Conservation (phyloP, 495 filamentous ascomycete species). For the Penicillium roqueforti region DNA sequence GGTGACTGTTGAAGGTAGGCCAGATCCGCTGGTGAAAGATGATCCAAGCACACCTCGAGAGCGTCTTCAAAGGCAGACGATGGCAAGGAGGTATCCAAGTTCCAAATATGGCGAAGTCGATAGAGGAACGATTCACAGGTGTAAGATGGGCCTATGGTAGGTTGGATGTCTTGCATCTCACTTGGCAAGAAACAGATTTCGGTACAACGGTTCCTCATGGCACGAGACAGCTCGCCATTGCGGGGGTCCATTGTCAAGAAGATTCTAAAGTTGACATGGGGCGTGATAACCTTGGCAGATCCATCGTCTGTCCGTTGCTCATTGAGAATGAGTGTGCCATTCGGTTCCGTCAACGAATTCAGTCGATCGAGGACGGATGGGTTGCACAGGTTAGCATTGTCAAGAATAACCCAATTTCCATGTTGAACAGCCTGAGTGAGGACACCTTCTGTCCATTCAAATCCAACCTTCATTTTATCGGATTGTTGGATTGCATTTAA, state of each 20-base stretch:
- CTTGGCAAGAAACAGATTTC: constrained; percentile 70
- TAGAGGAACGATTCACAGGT: constrained; percentile 49
- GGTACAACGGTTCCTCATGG: constrained; percentile 92
- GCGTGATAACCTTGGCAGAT: constrained; percentile 70
- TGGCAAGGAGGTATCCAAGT: constrained; percentile 21
- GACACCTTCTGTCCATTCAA: constrained; percentile 94
- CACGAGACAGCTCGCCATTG: constrained; percentile 89
- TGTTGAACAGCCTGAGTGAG: constrained; percentile 81
- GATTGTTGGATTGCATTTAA: constrained; percentile 43
- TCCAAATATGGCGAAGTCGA: constrained; percentile 46
- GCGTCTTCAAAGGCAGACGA: constrained; percentile 20
- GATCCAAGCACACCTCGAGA: constrained; percentile 48
- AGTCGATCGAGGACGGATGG: constrained; percentile 90
- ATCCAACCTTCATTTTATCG: constrained; percentile 63
- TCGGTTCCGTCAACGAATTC: constrained; percentile 90
- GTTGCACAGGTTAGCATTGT: constrained; percentile 95
- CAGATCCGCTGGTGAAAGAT: constrained; percentile 51
- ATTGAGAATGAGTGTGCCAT: constrained; percentile 82
- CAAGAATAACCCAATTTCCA: constrained; percentile 89
- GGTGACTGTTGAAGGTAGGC: constrained; percentile 40
- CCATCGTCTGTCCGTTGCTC: constrained; percentile 83
- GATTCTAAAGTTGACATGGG: constrained; percentile 83
- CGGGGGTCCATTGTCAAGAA: constrained; percentile 93
- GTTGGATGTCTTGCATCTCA: constrained; percentile 20
- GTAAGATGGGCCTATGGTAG: constrained; percentile 32